These are phyloP conservation scores for Claviceps sp. DNA, from an alignment of 2,329 filamentous ascomycete genomes.

Conservation along the genomic window DNA sequence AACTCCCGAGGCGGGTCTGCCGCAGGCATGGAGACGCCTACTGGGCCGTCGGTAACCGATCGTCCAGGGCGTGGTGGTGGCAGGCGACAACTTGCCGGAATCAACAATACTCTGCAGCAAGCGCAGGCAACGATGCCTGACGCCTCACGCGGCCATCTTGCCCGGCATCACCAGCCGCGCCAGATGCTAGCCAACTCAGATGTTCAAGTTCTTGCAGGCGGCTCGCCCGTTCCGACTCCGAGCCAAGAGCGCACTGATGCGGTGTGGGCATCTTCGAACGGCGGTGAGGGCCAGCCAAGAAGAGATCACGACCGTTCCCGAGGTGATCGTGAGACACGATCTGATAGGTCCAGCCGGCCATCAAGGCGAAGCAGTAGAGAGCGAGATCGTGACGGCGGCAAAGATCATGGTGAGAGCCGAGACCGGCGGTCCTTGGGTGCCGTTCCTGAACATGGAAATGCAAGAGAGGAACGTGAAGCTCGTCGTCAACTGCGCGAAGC, in stretches of 20 bases:
- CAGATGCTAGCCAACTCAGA: slow-evolving; percentile 38
- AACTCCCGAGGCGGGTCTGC: slow-evolving; percentile 8
- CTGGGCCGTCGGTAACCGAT: slow-evolving; percentile 23
- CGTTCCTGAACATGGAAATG: slow-evolving; percentile 13
- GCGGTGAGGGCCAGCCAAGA: slow-evolving; percentile 16
- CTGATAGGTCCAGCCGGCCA: slow-evolving; percentile 26
- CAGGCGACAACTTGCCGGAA: slow-evolving; percentile 42
- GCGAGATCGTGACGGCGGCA: slow-evolving; percentile 32
- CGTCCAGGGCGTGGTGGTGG: slow-evolving; percentile 25
- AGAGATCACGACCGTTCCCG: slow-evolving; percentile 29
- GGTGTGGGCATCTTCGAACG: slow-evolving; percentile 19
- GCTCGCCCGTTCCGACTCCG: slow-evolving; percentile 36
- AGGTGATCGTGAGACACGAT: slow-evolving; percentile 27
- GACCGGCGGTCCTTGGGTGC: slow-evolving; percentile 27
- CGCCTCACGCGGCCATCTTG: slow-evolving; percentile 20
- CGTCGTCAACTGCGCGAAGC: slow-evolving; percentile 17
- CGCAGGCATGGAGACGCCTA: slow-evolving; percentile 18
- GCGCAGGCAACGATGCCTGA: slow-evolving; percentile 30
- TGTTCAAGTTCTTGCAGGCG: slow-evolving; percentile 41
- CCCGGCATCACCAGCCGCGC: slow-evolving; percentile 20
- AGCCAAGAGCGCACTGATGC: slow-evolving; percentile 35
- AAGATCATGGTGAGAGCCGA: slow-evolving; percentile 31
- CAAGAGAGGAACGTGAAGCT: slow-evolving; percentile 21
- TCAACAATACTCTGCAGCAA: slow-evolving; percentile 45
- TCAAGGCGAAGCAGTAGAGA: slow-evolving; percentile 38